These are phyloP conservation scores for Litsea cubeba DNA, from an alignment of 164 flowering plant species.

Conservation along the genomic window DNA sequence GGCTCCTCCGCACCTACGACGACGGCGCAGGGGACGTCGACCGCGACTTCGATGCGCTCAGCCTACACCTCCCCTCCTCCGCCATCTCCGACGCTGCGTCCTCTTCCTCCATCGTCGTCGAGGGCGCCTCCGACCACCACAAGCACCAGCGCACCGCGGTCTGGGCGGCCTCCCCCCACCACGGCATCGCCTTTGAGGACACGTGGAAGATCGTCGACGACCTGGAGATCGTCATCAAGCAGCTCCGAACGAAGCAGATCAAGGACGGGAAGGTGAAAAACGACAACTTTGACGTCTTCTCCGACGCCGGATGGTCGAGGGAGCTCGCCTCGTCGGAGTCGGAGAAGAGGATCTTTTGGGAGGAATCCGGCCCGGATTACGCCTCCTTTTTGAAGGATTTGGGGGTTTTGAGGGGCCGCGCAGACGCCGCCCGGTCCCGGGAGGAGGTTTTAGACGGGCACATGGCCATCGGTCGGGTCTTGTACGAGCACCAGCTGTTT, in stretches of 20 bases:
- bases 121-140: constrained; percentile 37
- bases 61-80: constrained; percentile 39
- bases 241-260: constrained; percentile 69
- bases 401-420: constrained; percentile 64
- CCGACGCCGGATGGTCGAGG: constrained; percentile 96
- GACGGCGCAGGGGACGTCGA: constrained; percentile 99
- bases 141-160: constrained; percentile 79
- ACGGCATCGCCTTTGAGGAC: constrained; percentile 86
- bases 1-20: constrained; percentile 85
- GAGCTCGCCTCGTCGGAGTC: constrained; percentile 85
- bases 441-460: constrained; percentile 96
- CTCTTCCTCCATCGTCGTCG: constrained; percentile 62
- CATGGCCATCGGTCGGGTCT: constrained; percentile 91
- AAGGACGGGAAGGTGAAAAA: constrained; percentile 66
- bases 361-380: constrained; percentile 71
- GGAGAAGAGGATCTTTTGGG: constrained; percentile 75
- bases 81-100: constrained; percentile 28
- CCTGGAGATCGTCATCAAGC: constrained; percentile 79
- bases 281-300: constrained; percentile 74
- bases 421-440: constrained; percentile 76
- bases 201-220: constrained; percentile 97
- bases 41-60: constrained; percentile 88
- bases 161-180: constrained; percentile 90
- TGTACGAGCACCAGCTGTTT: constrained; percentile 81
- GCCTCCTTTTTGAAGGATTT: constrained; percentile 69